A percentile compares a stretch with the other conserved stretches of the same genome.
These are phyloP conservation scores for Tulasnella sp. DNA, from an alignment of 768 basidiomycete genomes.

Conservation along the genomic window DNA sequence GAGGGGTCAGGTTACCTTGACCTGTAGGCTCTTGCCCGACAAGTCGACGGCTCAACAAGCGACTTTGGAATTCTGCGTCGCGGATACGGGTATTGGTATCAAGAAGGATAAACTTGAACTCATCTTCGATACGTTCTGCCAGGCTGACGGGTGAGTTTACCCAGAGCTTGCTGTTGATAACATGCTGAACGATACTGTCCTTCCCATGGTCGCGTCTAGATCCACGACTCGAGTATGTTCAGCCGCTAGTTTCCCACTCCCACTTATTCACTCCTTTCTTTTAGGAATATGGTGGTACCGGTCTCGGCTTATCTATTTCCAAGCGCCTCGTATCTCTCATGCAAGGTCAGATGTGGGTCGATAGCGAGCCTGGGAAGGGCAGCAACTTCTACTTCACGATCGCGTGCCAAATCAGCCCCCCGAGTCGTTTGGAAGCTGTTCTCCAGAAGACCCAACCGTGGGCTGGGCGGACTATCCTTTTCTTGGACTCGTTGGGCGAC, in stretches of 20 bases:
- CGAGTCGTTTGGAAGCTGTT: slow-evolving; percentile 54
- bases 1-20: slow-evolving; percentile 84
- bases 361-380: slow-evolving; percentile 84
- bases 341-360: slow-evolving; percentile 99
- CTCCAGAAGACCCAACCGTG: slow-evolving; percentile 74
- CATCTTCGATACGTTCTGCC: slow-evolving; percentile 98
- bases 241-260: not conserved
- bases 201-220: not conserved
- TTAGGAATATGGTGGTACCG: slow-evolving; percentile 94
- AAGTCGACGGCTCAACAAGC: slow-evolving; percentile 64
- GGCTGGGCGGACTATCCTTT: slow-evolving; percentile 75
- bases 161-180: not conserved
- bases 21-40: slow-evolving; percentile 57
- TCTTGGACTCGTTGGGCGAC: slow-evolving; percentile 76
- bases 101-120: slow-evolving; percentile 95
- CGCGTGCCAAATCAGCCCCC: slow-evolving; percentile 67
- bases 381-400: slow-evolving; percentile 96
- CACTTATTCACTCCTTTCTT: slow-evolving; percentile 15
- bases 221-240: slow-evolving; percentile 76
- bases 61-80: slow-evolving; percentile 92
- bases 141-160: slow-evolving; percentile 63
- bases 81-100: slow-evolving; percentile 97
- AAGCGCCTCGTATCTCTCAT: slow-evolving; percentile 94
- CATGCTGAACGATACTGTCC: not conserved
- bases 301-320: slow-evolving; percentile 91